Evolutionary conservation across 495 filamentous ascomycete species (phyloP).

Genomic region (Aspergillus nanangensis): DNA sequence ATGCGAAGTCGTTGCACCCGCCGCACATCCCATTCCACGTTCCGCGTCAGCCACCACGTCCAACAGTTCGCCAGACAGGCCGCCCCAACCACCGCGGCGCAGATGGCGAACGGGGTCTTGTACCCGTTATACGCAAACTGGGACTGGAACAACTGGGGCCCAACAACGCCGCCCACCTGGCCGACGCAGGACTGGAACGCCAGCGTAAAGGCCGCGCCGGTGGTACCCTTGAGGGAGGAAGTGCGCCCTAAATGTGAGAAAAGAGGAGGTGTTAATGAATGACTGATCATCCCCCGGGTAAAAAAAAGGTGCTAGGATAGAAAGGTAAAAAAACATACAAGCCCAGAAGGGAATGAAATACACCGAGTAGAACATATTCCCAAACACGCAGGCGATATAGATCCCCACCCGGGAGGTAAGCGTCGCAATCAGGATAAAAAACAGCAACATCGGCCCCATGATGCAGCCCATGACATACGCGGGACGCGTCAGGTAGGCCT

Average conservation of each 20-base stretch:
- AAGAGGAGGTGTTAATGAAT: not conserved
- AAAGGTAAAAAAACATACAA: conserved; percentile 8
- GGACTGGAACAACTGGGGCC: conserved; percentile 28
- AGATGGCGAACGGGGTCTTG: conserved; percentile 25
- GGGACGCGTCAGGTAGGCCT: no score
- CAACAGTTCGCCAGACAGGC: conserved; percentile 20
- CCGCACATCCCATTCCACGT: conserved; percentile 29
- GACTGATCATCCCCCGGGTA: not conserved
- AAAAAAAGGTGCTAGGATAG: not conserved
- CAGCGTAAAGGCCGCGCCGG: conserved; percentile 28
- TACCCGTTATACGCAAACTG: conserved; percentile 24
- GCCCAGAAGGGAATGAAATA: conserved; percentile 31
- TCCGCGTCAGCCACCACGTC: conserved; percentile 29
- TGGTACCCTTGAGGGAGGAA: conserved; percentile 23
- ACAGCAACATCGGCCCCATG: conserved; percentile 19
- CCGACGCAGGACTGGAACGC: conserved; percentile 26
- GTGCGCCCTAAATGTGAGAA: conserved; percentile 16
- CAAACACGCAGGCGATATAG: conserved; percentile 24
- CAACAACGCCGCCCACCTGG: conserved; percentile 29
- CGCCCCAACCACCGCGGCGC: conserved; percentile 14
- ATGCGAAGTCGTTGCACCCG: no score
- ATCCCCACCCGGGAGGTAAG: conserved; percentile 15
- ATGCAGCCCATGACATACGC: no score
- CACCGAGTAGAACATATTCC: conserved; percentile 15
- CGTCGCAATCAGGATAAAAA: conserved; percentile 19